Evolutionary conservation across 202 grass and related monocot species (phyloP).

Genomic region (Cymbopogon flexuosus): DNA sequence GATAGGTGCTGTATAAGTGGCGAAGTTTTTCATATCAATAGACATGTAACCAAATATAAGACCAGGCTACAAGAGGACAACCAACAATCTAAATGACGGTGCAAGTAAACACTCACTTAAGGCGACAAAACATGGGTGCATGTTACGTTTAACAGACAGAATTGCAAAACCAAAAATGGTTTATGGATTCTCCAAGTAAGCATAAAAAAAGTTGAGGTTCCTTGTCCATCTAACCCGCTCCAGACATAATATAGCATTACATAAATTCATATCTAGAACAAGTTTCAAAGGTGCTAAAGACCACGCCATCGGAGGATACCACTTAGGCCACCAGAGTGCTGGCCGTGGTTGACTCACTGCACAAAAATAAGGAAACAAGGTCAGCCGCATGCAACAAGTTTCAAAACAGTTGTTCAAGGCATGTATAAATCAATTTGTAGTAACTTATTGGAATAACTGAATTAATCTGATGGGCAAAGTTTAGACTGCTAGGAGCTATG

Average conservation of each 20-base stretch:
- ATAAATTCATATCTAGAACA: conserved; percentile 36
- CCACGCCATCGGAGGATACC: conserved; percentile 10
- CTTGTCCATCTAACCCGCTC: conserved; percentile 34
- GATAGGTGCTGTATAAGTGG: not conserved
- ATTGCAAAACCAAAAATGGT: conserved; percentile 46
- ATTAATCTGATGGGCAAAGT: not conserved
- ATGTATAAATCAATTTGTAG: not conserved
- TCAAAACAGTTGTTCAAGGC: not conserved
- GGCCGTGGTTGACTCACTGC: conserved; percentile 55
- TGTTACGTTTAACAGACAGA: conserved; percentile 33
- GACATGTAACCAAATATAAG: not conserved
- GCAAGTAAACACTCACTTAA: not conserved
- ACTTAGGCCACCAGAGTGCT: conserved; percentile 62
- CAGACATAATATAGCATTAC: conserved; percentile 31
- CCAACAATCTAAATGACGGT: not conserved
- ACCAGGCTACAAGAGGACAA: not conserved
- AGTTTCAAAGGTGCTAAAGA: not conserved
- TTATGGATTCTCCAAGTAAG: conserved; percentile 32
- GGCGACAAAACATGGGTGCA: conserved; percentile 16
- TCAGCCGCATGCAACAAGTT: not conserved
- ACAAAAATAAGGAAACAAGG: not conserved
- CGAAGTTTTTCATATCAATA: not conserved
- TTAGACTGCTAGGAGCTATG: not conserved
- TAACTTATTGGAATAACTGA: not conserved
- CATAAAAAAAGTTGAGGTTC: conserved; percentile 41